Conservation (phyloP, 768 basidiomycete genomes). For the Kwoniella bestiolae region DNA sequence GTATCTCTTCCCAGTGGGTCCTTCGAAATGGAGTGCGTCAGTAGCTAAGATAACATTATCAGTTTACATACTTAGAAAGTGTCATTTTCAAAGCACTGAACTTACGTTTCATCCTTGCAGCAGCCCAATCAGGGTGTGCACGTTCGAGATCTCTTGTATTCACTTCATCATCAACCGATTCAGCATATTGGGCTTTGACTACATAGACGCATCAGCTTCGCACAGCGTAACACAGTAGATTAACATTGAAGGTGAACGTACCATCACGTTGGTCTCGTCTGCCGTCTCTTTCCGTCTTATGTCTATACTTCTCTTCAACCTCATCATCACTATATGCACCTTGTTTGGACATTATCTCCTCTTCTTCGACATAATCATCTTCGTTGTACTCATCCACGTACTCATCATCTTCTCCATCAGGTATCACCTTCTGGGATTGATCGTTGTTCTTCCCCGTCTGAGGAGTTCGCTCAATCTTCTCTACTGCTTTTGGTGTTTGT, state of each 20-base stretch:
- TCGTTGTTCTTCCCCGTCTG: not conserved
- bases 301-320: conserved; percentile 32
- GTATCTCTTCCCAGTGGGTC: not conserved
- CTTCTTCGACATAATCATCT: conserved; percentile 78
- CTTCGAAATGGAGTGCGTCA: conserved; percentile 12
- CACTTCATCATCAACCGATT: conserved; percentile 10
- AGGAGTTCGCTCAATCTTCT: not conserved
- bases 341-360: conserved; percentile 76
- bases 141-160: conserved; percentile 15
- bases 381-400: conserved; percentile 77
- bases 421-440: too few relatives aligned
- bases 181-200: conserved; percentile 32
- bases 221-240: too few relatives aligned
- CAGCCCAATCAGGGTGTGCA: conserved; percentile 20
- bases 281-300: conserved; percentile 8
- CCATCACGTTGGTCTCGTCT: conserved; percentile 7
- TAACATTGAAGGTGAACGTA: not conserved
- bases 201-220: too few relatives aligned
- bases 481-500: conserved; percentile 56
- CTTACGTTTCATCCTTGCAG: conserved; percentile 14
- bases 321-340: conserved; percentile 14
- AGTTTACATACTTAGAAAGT: not conserved
- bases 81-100: not conserved
- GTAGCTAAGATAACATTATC: not conserved
- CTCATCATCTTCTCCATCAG: conserved; percentile 64